Percentiles rank a stretch among this genome's conserved stretches.
Evolutionary conservation across 352 stramenopile genomes (phyloP).

Genomic region (Phytophthora citricola): DNA sequence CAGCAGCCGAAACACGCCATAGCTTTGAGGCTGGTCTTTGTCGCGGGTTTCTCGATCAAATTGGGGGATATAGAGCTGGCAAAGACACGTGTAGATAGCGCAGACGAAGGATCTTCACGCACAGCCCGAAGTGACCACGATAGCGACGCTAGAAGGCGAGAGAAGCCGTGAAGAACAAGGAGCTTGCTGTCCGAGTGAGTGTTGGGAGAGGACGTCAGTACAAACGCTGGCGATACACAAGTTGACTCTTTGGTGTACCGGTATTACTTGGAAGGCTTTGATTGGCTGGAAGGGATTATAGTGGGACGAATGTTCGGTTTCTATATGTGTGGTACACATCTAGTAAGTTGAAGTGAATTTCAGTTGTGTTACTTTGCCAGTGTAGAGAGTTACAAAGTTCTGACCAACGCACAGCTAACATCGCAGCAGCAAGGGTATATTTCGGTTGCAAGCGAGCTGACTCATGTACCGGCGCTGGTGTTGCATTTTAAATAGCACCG

Average conservation of each 20-base stretch:
- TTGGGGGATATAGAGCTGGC: constrained; percentile 2
- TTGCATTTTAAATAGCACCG: neutral
- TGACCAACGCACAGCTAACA: too few relatives aligned
- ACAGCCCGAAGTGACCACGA: neutral
- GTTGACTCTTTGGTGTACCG: neutral
- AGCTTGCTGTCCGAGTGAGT: neutral
- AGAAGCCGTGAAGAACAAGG: constrained; percentile 5
- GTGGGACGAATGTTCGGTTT: constrained; percentile 17
- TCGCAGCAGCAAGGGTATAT: too few relatives aligned
- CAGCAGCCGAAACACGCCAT: constrained; percentile 64
- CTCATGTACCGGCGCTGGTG: too few relatives aligned
- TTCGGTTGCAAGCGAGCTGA: too few relatives aligned
- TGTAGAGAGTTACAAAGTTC: too few relatives aligned
- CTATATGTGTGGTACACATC: constrained; percentile 5
- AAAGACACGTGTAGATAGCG: neutral
- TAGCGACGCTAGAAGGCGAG: neutral
- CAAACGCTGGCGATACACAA: constrained; percentile 1
- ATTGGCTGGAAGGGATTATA: constrained; percentile 23
- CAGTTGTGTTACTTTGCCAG: too few relatives aligned
- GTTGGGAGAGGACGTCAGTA: constrained; percentile 21
- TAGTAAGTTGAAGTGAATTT: constrained; percentile 21
- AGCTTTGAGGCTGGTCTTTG: constrained; percentile 8
- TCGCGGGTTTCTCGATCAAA: constrained; percentile 17
- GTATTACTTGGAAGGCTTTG: constrained; percentile 12
- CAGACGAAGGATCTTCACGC: neutral